Evolutionary conservation across 352 stramenopile genomes (phyloP), one percentile per base, ranked within the genome.

Genomic region (Pythium plurisporium): DNA sequence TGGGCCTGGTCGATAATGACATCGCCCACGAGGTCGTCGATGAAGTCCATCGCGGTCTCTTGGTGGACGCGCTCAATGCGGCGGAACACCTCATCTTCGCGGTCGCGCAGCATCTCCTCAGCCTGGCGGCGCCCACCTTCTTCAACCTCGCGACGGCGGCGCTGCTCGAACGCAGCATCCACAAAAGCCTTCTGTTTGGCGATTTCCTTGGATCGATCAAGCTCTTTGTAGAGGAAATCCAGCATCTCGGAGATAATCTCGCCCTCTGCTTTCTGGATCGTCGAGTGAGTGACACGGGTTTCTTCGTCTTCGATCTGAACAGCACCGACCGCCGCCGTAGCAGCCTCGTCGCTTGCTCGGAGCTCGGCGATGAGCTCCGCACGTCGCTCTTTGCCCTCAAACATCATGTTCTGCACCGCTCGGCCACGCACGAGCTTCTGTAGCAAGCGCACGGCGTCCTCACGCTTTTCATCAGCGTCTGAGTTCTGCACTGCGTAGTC

Each of bases 361-460:
- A 97, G 80, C 62, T 97, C 91, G 2, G 70, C 65, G 45, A 97
- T 96, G 25, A 97, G 74, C 70, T 96, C 90, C 3, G 82, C 57
- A 7, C 90, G 76, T 6, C 88, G 82, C 49, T 91, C 74, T 40
- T 96, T 96, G 65, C 86, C 91, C 41, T 97, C 88, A 54, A 94
- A 96, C 89, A 98, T 97, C 69, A 92, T 94, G 59, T 97, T 97
- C 71, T 97, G 91, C 20, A 97, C 86, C 23, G 90, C 88, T 30
- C 90, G 83, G 15, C 91, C 91, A 38, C 91, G 83, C 27, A 97
- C 50, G 4, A 97, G 69, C 49, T 91, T 84, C 69, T 97, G 91
- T 11, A 97, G 59, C 37, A 97, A 64, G 15, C 84, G 69, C 11
- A 94, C 71, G n/a, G 86, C 79, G 23, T 86, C 69, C 8, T 75